These are phyloP conservation scores for Chytridium lagenaria DNA, from an alignment of 371 early-diverging fungal species.

Conservation along the genomic window DNA sequence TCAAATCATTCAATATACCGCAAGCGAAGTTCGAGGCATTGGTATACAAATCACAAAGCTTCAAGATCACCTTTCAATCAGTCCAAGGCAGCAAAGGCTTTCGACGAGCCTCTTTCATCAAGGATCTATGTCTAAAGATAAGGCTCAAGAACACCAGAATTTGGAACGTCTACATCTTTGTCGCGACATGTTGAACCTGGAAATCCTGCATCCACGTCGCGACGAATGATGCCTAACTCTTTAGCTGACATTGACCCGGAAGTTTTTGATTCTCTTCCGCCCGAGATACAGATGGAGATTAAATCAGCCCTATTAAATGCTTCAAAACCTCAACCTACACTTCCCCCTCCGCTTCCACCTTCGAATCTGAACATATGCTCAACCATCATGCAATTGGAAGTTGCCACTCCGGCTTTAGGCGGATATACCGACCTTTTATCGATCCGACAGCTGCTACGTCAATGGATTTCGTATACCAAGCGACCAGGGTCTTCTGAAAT, in stretches of 20 bases:
- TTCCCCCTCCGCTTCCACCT: not conserved
- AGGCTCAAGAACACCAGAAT: not conserved
- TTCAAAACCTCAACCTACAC: not conserved
- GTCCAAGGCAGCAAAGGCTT: not conserved
- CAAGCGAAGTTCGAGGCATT: conserved; percentile 44
- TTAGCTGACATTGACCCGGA: not conserved
- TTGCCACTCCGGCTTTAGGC: not conserved
- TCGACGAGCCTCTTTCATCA: not conserved
- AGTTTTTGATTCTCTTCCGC: conserved; percentile 1
- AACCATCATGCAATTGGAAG: not conserved
- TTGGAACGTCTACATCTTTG: not conserved
- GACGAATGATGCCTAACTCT: conserved; percentile 1
- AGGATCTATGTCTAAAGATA: not conserved
- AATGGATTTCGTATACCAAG: not conserved
- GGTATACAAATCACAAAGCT: conserved; percentile 43
- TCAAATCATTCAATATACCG: conserved; percentile 26
- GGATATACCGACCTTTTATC: not conserved
- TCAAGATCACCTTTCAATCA: not conserved
- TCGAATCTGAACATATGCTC: not conserved
- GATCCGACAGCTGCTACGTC: not conserved
- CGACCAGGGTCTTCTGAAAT: not conserved
- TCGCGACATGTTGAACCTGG: too few relatives aligned
- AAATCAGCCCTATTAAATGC: not conserved
- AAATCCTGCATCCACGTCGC: not conserved
- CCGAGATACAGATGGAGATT: conserved; percentile 1